Evolutionary conservation across 148 eudicot genomes (phyloP).

Genomic region (Suaeda aralocaspica): DNA sequence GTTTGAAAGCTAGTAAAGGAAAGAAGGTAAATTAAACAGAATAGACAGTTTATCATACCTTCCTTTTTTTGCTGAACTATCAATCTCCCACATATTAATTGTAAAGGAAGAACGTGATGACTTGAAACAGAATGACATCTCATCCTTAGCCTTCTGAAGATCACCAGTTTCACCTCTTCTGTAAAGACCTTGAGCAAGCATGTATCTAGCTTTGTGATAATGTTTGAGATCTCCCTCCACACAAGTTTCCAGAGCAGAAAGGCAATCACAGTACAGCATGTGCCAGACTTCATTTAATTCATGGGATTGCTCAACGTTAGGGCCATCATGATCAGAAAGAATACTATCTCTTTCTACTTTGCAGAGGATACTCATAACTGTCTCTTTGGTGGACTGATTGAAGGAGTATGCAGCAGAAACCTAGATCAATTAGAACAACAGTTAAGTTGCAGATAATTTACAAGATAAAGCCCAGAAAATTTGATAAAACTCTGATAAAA

Average conservation of each 20-base stretch:
- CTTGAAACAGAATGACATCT: slow-evolving; percentile 96
- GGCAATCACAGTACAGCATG: slow-evolving; percentile 83
- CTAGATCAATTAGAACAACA: slow-evolving; percentile 35
- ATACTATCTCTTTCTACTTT: slow-evolving; percentile 31
- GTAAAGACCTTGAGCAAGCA: slow-evolving; percentile 93
- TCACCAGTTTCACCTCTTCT: slow-evolving; percentile 67
- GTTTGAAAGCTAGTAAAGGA: too few species aligned
- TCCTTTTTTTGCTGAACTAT: slow-evolving; percentile 90
- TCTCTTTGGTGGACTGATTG: slow-evolving; percentile 55
- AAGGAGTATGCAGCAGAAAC: slow-evolving; percentile 68
- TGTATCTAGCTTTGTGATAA: slow-evolving; percentile 96
- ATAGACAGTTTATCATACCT: slow-evolving; percentile 44
- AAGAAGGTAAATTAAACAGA: background rate
- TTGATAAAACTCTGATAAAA: background rate
- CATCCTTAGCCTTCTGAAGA: slow-evolving; percentile 84
- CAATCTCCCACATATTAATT: slow-evolving; percentile 99
- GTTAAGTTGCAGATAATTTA: slow-evolving; percentile 8
- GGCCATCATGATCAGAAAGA: slow-evolving; percentile 25
- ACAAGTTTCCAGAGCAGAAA: slow-evolving; percentile 79
- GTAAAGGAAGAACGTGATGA: slow-evolving; percentile 97
- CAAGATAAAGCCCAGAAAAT: background rate
- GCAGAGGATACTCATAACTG: slow-evolving; percentile 41
- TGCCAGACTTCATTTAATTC: slow-evolving; percentile 61
- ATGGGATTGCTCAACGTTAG: slow-evolving; percentile 26
- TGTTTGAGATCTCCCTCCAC: slow-evolving; percentile 97